Percentiles rank a stretch among this genome's conserved stretches.
phyloP scores from a whole-genome alignment of 2,329 filamentous ascomycete genomes.

The Clonostachys chloroleuca region DNA sequence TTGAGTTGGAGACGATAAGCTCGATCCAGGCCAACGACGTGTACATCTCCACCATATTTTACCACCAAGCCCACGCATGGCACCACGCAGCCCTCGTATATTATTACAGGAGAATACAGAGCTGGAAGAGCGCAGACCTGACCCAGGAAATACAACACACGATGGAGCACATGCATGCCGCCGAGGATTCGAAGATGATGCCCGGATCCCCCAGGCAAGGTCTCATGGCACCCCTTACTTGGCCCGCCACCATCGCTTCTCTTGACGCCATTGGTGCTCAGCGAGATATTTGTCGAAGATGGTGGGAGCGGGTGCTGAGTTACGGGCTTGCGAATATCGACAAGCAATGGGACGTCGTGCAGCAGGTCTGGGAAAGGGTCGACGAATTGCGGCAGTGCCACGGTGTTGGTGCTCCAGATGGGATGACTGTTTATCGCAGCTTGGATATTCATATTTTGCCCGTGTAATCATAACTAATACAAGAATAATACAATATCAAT shows the following conservation, averaged over 20 bases:
- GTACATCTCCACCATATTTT: background rate
- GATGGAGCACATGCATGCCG: background rate
- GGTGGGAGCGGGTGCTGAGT: background rate
- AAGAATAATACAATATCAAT: no score
- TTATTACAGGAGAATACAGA: background rate
- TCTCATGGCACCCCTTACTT: background rate
- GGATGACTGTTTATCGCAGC: no score
- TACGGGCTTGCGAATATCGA: constrained; percentile 1
- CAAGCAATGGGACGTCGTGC: background rate
- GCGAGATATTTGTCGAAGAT: background rate
- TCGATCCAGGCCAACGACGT: background rate
- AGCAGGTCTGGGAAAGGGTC: background rate
- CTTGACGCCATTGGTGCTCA: background rate
- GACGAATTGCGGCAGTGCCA: background rate
- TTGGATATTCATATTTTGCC: no score
- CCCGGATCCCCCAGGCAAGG: background rate
- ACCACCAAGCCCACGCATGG: background rate
- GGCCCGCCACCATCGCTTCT: background rate
- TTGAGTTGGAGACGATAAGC: background rate
- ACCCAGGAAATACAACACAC: background rate
- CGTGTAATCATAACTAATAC: no score
- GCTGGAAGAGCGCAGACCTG: background rate
- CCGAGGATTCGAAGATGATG: background rate
- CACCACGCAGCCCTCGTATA: background rate
- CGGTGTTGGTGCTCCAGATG: no score